Evolutionary conservation across 208 protist genomes (phyloP), one percentile per base, ranked within the genome.

Genomic region (Acanthamoeba royreba): DNA sequence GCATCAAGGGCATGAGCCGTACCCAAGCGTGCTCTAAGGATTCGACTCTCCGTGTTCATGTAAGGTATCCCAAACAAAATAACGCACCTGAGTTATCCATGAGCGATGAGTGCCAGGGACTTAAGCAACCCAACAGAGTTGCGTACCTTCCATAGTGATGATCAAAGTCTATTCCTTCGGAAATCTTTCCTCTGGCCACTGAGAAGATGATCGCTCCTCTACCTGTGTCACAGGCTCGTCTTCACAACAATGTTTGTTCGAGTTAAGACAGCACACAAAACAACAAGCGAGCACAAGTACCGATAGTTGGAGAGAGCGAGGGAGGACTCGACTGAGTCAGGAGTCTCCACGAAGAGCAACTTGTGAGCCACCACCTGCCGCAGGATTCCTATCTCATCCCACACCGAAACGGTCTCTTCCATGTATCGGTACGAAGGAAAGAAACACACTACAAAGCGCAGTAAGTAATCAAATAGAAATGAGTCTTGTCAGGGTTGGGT

Each of bases 131-230:
- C 22, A 90, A 61, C 17, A 61, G 25, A 61, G 2, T 17, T 33
- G 19, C 7, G 43, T 97, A 97, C 46, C 98, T 95, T 25, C 98
- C 98, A 96, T 99, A 99, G 93, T 99, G 99, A 40, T 98, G 96
- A 93, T 99, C 98, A 96, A 99, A 99, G 95, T 99, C 99, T 79
- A 99, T 99, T 46, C 99, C 99, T 95, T 99, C 99, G 0, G 99
- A 98, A 58, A 99, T 99, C 58, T 95, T 96, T 2, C 96, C 96
- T 43, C 99, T 97, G 8, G 99, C 99, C 93, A 99, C 99, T 42
- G 98, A 99, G 87, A 99, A 98, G 93, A 99, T 99, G n/a, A 99
- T 98, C 19, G 99, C 99, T 15, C 99, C 99, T 49, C 99, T 96
- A 31, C 99, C 99, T 96, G 98, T 99, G 94, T 99, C 99, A 94